These are phyloP conservation scores for Pythium aquatile DNA, from an alignment of 352 stramenopile species.

Conservation along the genomic window DNA sequence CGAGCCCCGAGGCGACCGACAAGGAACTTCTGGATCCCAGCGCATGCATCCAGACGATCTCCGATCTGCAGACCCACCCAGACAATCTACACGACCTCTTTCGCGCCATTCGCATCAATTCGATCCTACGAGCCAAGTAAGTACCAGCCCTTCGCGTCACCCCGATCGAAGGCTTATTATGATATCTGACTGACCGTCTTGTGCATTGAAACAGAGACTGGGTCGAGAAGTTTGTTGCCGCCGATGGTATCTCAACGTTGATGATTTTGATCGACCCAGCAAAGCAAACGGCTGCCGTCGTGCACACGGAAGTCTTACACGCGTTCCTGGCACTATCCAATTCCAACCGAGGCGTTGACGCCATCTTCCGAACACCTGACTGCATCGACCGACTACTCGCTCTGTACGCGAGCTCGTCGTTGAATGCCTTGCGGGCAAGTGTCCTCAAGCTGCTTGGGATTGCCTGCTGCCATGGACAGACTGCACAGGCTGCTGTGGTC, in stretches of 20 bases:
- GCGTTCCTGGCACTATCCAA: conserved; percentile 52
- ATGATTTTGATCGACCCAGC: conserved; percentile 34
- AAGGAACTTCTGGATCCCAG: conserved; percentile 52
- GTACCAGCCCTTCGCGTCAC: background rate
- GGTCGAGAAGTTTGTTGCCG: conserved; percentile 50
- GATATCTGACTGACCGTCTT: too few relatives aligned
- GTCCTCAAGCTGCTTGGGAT: conserved; percentile 36
- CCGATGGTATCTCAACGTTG: conserved; percentile 42
- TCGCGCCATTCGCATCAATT: conserved; percentile 60
- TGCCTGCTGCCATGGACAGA: conserved; percentile 35
- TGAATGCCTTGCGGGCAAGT: conserved; percentile 27
- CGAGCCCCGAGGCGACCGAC: conserved; percentile 26
- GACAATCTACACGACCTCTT: conserved; percentile 49
- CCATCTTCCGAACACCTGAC: conserved; percentile 30
- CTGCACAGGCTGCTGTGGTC: conserved; percentile 31
- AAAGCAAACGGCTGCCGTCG: conserved; percentile 25
- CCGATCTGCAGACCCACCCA: conserved; percentile 34
- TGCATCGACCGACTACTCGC: conserved; percentile 33
- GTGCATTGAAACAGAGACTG: conserved; percentile 35
- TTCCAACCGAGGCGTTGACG: conserved; percentile 29
- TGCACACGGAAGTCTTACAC: conserved; percentile 41
- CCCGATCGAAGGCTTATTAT: too few relatives aligned
- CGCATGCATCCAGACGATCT: conserved; percentile 50
- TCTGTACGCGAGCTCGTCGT: conserved; percentile 15
- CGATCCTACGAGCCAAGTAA: conserved; percentile 49